Base-by-base conservation (phyloP, 2,329 filamentous ascomycete species). In the Chaetomiaceae sp. region DNA sequence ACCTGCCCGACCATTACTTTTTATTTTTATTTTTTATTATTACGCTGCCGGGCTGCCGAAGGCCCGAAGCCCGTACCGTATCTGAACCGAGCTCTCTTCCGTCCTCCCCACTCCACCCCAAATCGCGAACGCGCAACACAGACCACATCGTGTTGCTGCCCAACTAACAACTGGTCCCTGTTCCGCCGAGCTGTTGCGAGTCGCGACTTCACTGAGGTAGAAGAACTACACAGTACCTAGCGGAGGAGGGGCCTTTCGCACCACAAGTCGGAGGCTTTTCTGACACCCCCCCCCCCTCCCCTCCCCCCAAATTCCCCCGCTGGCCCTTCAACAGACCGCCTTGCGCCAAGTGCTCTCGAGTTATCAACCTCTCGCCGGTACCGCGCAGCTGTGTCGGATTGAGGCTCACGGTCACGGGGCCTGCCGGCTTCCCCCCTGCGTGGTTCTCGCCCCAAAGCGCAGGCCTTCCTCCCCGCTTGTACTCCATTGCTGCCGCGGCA, bases 61-160 rank as follows among this genome's bases (percentile, higher is more conserved):
- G 52, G 48, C 54, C 56, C 54, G 54, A 53, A 58, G 52, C 51
- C 54, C 56, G 48, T 51, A 23, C 46, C 41, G 33, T 21, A 48
- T 48, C 49, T 52, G 52, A 53, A 46, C 56, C 55, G 44, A 54
- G 52, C 54, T 51, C 33, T 59, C 44, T 51, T 42, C 48, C 37
- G 40, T 47, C 44, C 50, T 60, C 56, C 53, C 57, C 56, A 53
- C 58, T 55, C 48, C 53, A 38, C 48, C 29, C 45, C 51, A 42
- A 53, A 38, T 25, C 51, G 32, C 53, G 38, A 42, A 34, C 48
- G 48, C 52, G 46, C 46, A 42, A 47, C 52, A 43, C 47, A 41
- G 29, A 37, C 41, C 51, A 48, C 43, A 49, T 33, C 32, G 42
- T 41, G 53, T 62, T 62, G 61, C 60, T 63, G 61, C 61, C 61